Base-by-base conservation (phyloP, 441 rosid species). In the Hypseocharis bilobata region DNA sequence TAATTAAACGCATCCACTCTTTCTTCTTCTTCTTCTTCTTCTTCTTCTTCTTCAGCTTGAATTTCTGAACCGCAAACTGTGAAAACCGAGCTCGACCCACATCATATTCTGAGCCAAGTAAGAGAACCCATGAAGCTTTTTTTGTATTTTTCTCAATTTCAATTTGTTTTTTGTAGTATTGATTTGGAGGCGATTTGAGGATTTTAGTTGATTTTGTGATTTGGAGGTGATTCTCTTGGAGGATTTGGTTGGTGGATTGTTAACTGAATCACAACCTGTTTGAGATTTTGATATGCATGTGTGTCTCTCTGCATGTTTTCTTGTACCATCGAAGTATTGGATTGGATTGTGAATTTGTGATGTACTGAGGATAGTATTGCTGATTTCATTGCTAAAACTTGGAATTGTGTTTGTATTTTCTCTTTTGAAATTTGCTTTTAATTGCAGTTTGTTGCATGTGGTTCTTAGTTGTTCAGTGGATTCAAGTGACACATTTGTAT, bases 21-120 rank as follows among this genome's bases (percentile, higher is more conserved):
- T 63, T 26, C 5, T 22, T 22, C 40, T 57, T 63, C 60, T 29
- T 54, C 64, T 66, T 62, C 27, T 25, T 67, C 1, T 63, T 26
- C 5, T 22, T 22, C 40, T 57, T 63, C 60, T 29, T 54, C 71
- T n/a, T 67, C 65, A 28, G 58, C 60, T 63, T 51, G 23, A 60
- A 11, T 61, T 64, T 32, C 69, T 62, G 63, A 44, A 44, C 75
- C 68, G n/a, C 65, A 49, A 57, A 30, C 44, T 17, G 30, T 47
- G 56, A 23, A 49, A 59, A 51, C 38, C 34, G 60, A 49, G 67
- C 60, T 38, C 60, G 58, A 67, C 86, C 89, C 81, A 78, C 78
- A 81, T 85, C 89, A 79, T 75, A 73, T 81, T 69, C 62, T 14
- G 68, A 73, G 73, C 73, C 85, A 73, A 76, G 84, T 81, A 74